Evolutionary conservation across 2,329 filamentous ascomycete genomes (phyloP).

Genomic region (Paramyrothecium roridum): DNA sequence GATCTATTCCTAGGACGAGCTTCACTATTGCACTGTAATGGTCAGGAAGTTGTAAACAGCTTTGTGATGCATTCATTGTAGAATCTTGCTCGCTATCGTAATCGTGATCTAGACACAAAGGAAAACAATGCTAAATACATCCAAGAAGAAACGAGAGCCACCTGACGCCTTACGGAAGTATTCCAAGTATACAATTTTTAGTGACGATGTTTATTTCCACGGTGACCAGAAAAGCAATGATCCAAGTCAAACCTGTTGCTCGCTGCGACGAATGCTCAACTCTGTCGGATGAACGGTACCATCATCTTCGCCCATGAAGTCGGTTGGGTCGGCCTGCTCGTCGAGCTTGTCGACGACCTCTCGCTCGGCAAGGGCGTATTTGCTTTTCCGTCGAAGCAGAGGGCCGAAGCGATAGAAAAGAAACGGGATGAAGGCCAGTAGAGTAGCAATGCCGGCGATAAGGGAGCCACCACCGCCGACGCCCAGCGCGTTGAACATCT

Average conservation of each 20-base stretch:
- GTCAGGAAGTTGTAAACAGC: too few species aligned
- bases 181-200: not conserved
- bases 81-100: too few species aligned
- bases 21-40: too few species aligned
- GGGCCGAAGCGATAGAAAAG: conserved; percentile 51
- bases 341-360: not conserved
- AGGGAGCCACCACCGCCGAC: conserved; percentile 55
- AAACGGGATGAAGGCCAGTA: conserved; percentile 54
- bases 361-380: conserved; percentile 12
- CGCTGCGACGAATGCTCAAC: not conserved
- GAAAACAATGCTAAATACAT: too few species aligned
- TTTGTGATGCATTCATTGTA: too few species aligned
- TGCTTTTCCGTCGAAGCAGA: conserved; percentile 34
- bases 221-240: not conserved
- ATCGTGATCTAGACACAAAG: too few species aligned
- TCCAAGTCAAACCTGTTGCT: not conserved
- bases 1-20: too few species aligned
- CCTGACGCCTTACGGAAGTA: too few species aligned
- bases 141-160: too few species aligned
- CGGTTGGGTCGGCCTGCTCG: not conserved
- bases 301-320: not conserved
- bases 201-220: not conserved
- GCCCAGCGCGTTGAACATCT: conserved; percentile 60
- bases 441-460: conserved; percentile 38
- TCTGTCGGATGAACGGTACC: not conserved